Conservation (phyloP, 208 protist species). For the Acanthamoeba quina region DNA sequence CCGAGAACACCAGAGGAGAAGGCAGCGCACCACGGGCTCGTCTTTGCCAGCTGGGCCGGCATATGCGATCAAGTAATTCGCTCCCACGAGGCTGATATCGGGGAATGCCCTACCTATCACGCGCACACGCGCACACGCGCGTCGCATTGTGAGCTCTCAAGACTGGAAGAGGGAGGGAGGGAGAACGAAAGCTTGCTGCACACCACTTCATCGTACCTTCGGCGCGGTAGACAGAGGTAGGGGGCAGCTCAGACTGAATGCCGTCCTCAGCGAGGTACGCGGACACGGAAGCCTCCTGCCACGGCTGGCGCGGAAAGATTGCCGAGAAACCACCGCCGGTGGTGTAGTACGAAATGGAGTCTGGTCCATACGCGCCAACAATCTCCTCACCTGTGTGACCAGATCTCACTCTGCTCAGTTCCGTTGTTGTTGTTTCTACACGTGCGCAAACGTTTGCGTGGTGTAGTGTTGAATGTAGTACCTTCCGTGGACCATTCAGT, state of each 20-base stretch:
- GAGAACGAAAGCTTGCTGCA: too few relatives aligned
- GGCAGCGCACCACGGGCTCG: too few relatives aligned
- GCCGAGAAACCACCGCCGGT: constrained; percentile 75
- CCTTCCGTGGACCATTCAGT: too few relatives aligned
- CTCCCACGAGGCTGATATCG: background rate
- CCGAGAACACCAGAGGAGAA: too few relatives aligned
- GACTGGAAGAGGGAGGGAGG: too few relatives aligned
- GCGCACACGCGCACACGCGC: too few relatives aligned
- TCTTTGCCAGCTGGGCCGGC: background rate
- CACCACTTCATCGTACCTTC: background rate
- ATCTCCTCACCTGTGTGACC: too few relatives aligned
- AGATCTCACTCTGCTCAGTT: too few relatives aligned
- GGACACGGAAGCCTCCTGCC: constrained; percentile 34
- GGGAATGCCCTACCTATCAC: background rate
- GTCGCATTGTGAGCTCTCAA: too few relatives aligned
- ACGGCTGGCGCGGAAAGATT: constrained; percentile 4
- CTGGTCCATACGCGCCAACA: background rate
- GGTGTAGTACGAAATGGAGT: background rate
- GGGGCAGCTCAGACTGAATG: background rate
- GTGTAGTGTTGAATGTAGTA: too few relatives aligned
- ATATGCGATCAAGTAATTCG: background rate
- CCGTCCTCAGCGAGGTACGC: background rate
- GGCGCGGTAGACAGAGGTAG: background rate
- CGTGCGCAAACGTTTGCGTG: too few relatives aligned
- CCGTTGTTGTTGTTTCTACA: too few relatives aligned